phyloP scores from a whole-genome alignment of 345 rosid genomes.

The Citrus unshiu region DNA sequence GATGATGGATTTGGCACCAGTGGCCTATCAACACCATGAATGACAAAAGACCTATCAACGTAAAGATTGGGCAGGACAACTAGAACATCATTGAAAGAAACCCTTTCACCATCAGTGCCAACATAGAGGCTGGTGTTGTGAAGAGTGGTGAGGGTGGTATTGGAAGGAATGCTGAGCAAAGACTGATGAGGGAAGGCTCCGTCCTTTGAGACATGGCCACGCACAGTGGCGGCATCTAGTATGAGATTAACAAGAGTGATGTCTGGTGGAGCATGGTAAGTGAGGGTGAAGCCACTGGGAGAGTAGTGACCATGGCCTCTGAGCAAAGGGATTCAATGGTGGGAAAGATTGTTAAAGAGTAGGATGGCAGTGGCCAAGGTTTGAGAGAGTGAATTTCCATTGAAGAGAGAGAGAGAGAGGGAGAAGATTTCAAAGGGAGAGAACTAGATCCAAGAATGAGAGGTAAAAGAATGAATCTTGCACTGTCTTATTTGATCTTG shows the following conservation, averaged over 20 bases:
- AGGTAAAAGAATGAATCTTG: background rate
- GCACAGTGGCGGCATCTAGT: background rate
- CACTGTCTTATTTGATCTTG: background rate
- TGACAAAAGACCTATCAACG: slow-evolving; percentile 17
- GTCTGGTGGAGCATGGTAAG: slow-evolving; percentile 19
- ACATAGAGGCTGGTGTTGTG: slow-evolving; percentile 10
- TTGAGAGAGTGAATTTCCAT: slow-evolving; percentile 15
- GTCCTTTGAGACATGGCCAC: slow-evolving; percentile 2
- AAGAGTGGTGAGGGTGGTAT: slow-evolving; percentile 24
- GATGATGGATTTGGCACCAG: slow-evolving; percentile 4
- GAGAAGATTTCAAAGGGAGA: background rate
- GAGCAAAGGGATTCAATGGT: slow-evolving; percentile 9
- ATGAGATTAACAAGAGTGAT: slow-evolving; percentile 7
- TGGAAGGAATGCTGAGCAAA: slow-evolving; percentile 10
- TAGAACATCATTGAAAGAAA: slow-evolving; percentile 17
- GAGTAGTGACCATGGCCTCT: slow-evolving; percentile 10
- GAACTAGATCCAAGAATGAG: background rate
- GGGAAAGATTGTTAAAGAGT: background rate
- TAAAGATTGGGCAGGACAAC: slow-evolving; percentile 23
- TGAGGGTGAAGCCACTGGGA: slow-evolving; percentile 16
- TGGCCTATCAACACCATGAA: slow-evolving; percentile 23
- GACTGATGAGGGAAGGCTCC: slow-evolving; percentile 18
- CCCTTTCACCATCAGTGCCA: slow-evolving; percentile 14
- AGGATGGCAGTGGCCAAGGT: background rate
- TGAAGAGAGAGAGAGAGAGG: background rate